Evolutionary conservation across 2,329 filamentous ascomycete species (phyloP).

Genomic region (Corynespora cassiicola): DNA sequence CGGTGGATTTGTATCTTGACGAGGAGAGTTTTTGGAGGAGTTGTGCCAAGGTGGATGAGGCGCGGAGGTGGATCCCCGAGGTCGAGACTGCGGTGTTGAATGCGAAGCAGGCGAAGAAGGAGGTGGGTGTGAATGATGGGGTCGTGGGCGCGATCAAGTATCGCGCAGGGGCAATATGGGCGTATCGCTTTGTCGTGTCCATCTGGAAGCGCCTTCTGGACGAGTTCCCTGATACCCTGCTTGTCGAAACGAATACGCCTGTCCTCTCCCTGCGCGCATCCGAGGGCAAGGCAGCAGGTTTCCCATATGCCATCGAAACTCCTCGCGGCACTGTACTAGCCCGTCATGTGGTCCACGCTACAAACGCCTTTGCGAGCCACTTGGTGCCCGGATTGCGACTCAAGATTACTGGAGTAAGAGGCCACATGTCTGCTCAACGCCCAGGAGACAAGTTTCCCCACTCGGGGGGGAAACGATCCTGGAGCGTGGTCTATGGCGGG

Average conservation of each 20-base stretch:
- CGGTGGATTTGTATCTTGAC: slow-evolving; percentile 14
- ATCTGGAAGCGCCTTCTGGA: slow-evolving; percentile 12
- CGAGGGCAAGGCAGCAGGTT: slow-evolving; percentile 42
- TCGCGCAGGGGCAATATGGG: slow-evolving; percentile 36
- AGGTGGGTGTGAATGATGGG: slow-evolving; percentile 13
- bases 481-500: slow-evolving; percentile 49
- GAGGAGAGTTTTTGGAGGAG: slow-evolving; percentile 7
- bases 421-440: slow-evolving; percentile 59
- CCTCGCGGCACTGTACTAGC: slow-evolving; percentile 53
- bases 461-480: slow-evolving; percentile 51
- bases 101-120: slow-evolving; percentile 4
- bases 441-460: slow-evolving; percentile 44
- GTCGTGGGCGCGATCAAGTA: slow-evolving; percentile 27
- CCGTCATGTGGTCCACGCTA: slow-evolving; percentile 63
- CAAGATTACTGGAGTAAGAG: slow-evolving; percentile 13
- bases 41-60: slow-evolving; percentile 1
- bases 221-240: slow-evolving; percentile 23
- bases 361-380: slow-evolving; percentile 61
- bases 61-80: slow-evolving; percentile 8
- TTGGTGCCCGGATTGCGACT: slow-evolving; percentile 57
- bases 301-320: slow-evolving; percentile 50
- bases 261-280: slow-evolving; percentile 37
- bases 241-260: slow-evolving; percentile 49
- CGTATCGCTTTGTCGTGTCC: slow-evolving; percentile 19
- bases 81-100: slow-evolving; percentile 8